Evolutionary conservation across 1,284 basidiomycete genomes (phyloP).

Genomic region (Mycena citricolor): DNA sequence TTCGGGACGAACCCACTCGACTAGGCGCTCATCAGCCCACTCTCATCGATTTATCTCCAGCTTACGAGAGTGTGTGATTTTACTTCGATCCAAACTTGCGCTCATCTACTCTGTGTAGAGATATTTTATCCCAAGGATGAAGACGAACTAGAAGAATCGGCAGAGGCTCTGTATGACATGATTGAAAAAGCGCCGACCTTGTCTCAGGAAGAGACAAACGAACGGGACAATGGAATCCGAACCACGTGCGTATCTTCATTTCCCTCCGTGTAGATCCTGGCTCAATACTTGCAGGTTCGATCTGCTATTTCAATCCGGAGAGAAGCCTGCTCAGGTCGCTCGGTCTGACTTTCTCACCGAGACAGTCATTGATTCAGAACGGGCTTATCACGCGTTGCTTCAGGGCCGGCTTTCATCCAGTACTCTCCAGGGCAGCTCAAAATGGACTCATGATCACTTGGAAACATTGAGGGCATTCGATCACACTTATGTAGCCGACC

Average conservation of each 20-base stretch:
- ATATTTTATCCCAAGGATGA: conserved; percentile 36
- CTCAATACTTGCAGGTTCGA: conserved; percentile 50
- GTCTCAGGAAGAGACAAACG: conserved; percentile 53
- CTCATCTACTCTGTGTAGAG: conserved; percentile 30
- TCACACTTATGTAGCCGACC: conserved; percentile 36
- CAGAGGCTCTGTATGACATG: conserved; percentile 43
- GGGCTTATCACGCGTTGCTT: conserved; percentile 52
- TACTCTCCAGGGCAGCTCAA: conserved; percentile 39
- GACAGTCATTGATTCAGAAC: conserved; percentile 46
- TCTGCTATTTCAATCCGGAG: conserved; percentile 51
- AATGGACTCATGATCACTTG: conserved; percentile 55
- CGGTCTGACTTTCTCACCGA: conserved; percentile 59
- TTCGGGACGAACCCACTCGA: conserved; percentile 41
- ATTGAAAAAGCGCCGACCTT: conserved; percentile 53
- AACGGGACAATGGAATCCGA: conserved; percentile 49
- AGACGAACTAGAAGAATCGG: conserved; percentile 34
- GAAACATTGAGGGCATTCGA: conserved; percentile 45
- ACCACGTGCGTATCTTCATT: conserved; percentile 47
- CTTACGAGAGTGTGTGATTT: conserved; percentile 50
- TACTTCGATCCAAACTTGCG: conserved; percentile 14
- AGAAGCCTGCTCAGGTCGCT: conserved; percentile 41
- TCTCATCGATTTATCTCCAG: conserved; percentile 46
- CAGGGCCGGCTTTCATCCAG: conserved; percentile 45
- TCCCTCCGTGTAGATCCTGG: neutral
- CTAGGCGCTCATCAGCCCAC: conserved; percentile 44